phyloP scores from a whole-genome alignment of 2,329 filamentous ascomycete genomes.

The Albophoma yamanashiensis region DNA sequence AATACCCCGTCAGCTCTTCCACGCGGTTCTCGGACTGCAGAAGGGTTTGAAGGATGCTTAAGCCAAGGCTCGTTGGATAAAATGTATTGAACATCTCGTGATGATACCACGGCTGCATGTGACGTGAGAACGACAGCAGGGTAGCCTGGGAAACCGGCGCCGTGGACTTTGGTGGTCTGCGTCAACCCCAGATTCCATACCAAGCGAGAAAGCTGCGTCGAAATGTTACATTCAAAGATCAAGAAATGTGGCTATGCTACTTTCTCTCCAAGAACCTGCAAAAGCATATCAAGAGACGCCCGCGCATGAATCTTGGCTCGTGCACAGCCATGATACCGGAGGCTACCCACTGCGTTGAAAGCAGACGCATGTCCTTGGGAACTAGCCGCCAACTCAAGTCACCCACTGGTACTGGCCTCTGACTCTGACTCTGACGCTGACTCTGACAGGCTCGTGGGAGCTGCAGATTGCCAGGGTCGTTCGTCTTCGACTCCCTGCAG shows the following conservation, averaged over 20 bases:
- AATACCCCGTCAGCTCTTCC: neutral
- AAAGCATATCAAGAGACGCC: neutral
- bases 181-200: too few relatives aligned
- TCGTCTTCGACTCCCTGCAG: neutral
- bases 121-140: too few relatives aligned
- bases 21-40: neutral
- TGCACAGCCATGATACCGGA: neutral
- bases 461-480: neutral
- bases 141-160: neutral
- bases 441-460: neutral
- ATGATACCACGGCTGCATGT: neutral
- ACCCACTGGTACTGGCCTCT: too few relatives aligned
- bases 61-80: neutral
- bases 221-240: neutral
- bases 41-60: neutral
- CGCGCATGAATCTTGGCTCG: neutral
- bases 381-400: neutral
- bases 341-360: neutral
- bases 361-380: neutral
- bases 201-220: neutral
- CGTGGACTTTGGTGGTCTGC: too few relatives aligned
- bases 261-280: neutral
- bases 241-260: neutral
- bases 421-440: neutral
- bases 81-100: too few relatives aligned